Conservation (phyloP, 805 yeast species). For the Candida orba region DNA sequence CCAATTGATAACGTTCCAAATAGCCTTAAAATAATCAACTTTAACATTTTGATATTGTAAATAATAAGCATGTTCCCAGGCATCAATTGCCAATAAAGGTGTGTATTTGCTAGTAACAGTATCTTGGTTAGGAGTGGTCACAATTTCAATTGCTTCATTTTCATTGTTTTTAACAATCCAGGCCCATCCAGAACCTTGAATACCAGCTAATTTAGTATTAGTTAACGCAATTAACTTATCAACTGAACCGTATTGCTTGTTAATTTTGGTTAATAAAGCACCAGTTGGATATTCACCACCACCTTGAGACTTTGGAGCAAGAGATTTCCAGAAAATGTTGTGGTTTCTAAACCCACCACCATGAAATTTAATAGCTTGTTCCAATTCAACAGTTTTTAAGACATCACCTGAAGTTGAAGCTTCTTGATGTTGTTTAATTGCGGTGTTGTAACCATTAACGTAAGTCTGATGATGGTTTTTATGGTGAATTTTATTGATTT, state of each 20-base stretch:
- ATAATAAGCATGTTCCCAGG: slow-evolving; percentile 97
- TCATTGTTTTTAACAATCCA: slow-evolving; percentile 77
- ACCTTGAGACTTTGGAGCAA: slow-evolving; percentile 66
- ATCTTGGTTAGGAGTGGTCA: slow-evolving; percentile 82
- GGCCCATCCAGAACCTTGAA: slow-evolving; percentile 96
- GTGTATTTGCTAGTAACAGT: slow-evolving; percentile 58
- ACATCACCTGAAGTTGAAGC: slow-evolving; percentile 55
- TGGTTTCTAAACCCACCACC: slow-evolving; percentile 92
- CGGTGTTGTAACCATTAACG: slow-evolving; percentile 76
- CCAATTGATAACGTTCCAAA: slow-evolving; percentile 95
- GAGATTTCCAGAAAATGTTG: slow-evolving; percentile 78
- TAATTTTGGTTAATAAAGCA: slow-evolving; percentile 51
- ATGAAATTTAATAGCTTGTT: slow-evolving; percentile 78
- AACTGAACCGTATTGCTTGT: slow-evolving; percentile 62
- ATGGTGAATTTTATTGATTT: slow-evolving; percentile 83
- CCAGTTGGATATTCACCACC: slow-evolving; percentile 67
- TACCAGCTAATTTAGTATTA: slow-evolving; percentile 70
- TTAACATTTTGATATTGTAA: slow-evolving; percentile 88
- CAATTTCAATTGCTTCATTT: slow-evolving; percentile 69
- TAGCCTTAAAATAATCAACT: slow-evolving; percentile 86
- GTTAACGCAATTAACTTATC: slow-evolving; percentile 60
- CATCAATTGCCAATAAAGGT: slow-evolving; percentile 85
- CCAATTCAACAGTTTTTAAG: slow-evolving; percentile 53
- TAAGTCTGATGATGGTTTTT: slow-evolving; percentile 90
- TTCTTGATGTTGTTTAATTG: slow-evolving; percentile 63